These are phyloP conservation scores for Cinchona pubescens DNA, from an alignment of 257 asterid genomes.

Conservation along the genomic window DNA sequence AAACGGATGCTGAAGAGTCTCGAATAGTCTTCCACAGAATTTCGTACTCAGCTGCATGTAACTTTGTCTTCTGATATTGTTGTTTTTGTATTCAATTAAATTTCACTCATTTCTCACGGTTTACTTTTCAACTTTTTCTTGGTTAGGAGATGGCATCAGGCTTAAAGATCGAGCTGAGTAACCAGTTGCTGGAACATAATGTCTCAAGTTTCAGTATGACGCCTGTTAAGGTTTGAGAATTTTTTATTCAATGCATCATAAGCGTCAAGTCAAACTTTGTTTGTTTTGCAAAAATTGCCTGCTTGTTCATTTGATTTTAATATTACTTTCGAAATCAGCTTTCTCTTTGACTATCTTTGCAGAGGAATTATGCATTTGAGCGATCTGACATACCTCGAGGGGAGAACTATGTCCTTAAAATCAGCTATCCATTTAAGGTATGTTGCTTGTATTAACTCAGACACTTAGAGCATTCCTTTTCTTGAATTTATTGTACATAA, in stretches of 20 bases:
- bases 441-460: background rate
- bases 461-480: background rate
- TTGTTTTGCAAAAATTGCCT: slow-evolving; percentile 9
- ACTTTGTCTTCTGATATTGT: slow-evolving; percentile 16
- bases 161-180: slow-evolving; percentile 63
- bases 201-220: slow-evolving; percentile 77
- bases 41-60: slow-evolving; percentile 69
- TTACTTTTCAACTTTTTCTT: slow-evolving; percentile 14
- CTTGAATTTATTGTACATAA: background rate
- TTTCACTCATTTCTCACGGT: slow-evolving; percentile 22
- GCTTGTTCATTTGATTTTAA: slow-evolving; percentile 2
- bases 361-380: slow-evolving; percentile 97
- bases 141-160: slow-evolving; percentile 77
- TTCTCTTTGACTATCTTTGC: slow-evolving; percentile 18
- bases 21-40: slow-evolving; percentile 45
- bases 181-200: slow-evolving; percentile 51
- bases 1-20: slow-evolving; percentile 59
- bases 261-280: slow-evolving; percentile 10
- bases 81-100: slow-evolving; percentile 12
- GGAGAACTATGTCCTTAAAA: slow-evolving; percentile 78
- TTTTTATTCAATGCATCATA: slow-evolving; percentile 17
- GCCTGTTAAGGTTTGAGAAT: slow-evolving; percentile 75
- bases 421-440: slow-evolving; percentile 87
- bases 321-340: slow-evolving; percentile 9
- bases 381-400: slow-evolving; percentile 80